Evolutionary conservation across 495 filamentous ascomycete species (phyloP), one percentile per base, ranked within the genome.

Genomic region (Hypomontagnella monticulosa): DNA sequence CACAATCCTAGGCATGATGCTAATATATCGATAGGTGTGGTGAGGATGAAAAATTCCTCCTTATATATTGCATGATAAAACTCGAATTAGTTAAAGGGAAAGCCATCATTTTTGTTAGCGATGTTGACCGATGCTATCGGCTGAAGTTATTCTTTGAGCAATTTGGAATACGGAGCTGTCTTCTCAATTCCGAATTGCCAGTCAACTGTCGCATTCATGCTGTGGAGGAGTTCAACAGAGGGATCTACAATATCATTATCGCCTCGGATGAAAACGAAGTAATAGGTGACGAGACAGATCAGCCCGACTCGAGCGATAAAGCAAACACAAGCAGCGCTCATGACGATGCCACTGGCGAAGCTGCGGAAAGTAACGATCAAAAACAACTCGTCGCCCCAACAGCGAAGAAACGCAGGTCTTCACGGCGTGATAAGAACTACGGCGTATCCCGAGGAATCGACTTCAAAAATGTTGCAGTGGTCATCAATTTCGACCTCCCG

Each of bases 401-500:
- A 20, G 80, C 81, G 63, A 93, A 92, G 73, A 88, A 87, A 61
- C 81, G 81, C 61, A 91, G 88, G 68, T 75, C 82, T 50, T 73
- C 79, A 12, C 80, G 79, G 47, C 83, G 83, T 43, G 88, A 93
- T 67, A 90, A 91, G 73, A 95, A 98, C 69, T 98, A 93, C 71
- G 92, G 93, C 32, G 85, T 98, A 32, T 93, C 94, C 11, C 89
- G 95, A 63, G 77, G 79, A 9, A 95, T 97, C 75, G 95, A 99
- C 76, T 99, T 99, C 83, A 89, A 92, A 63, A 91, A 97, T 75
- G 92, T 98, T 51, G 88, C 93, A 18, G 92, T 90, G 61, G 92
- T 99, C 16, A 85, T 99, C 66, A 99, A 99, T 82, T 98, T 98
- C 70, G 95, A 99, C 76, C 87, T 98, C 37, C 96, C 95, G 0